A percentile compares a stretch with the other conserved stretches of the same genome.
These are phyloP conservation scores for Endoconidiophora laricicola DNA, from an alignment of 2,329 filamentous ascomycete species.

Conservation along the genomic window DNA sequence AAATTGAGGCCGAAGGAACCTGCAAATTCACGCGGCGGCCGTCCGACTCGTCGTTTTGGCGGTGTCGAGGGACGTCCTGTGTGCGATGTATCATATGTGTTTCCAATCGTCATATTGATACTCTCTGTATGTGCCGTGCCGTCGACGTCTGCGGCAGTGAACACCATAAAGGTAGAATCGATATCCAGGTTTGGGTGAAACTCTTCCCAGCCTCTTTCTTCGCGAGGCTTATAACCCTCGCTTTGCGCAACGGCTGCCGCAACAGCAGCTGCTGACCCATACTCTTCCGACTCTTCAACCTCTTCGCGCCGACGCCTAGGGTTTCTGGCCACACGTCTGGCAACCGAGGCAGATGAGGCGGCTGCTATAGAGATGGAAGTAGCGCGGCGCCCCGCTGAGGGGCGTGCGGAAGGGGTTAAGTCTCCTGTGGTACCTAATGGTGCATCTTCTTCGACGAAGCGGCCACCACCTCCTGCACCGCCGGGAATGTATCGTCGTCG, in stretches of 20 bases:
- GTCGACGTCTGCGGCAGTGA: constrained; percentile 72
- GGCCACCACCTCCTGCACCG: constrained; percentile 68
- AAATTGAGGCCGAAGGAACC: constrained; percentile 22
- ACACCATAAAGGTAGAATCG: constrained; percentile 60
- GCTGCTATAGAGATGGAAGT: constrained; percentile 19
- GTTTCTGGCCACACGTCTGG: constrained; percentile 38
- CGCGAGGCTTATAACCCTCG: constrained; percentile 91
- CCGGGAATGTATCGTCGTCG: constrained; percentile 69
- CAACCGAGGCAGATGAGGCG: constrained; percentile 21
- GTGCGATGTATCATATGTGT: background rate
- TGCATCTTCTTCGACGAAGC: constrained; percentile 59
- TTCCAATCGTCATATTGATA: no score
- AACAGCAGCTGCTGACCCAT: constrained; percentile 75
- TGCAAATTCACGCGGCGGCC: constrained; percentile 37
- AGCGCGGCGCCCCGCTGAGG: constrained; percentile 14
- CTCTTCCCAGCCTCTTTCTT: constrained; percentile 94
- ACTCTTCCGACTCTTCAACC: constrained; percentile 47
- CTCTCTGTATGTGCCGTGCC: constrained; percentile 30
- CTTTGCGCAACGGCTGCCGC: constrained; percentile 77
- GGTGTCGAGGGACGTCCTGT: constrained; percentile 20
- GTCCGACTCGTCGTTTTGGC: constrained; percentile 26
- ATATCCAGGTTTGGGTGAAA: constrained; percentile 94
- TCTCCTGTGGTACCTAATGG: background rate
- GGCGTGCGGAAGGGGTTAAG: constrained; percentile 19
- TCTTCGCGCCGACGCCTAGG: constrained; percentile 35